A percentile compares a stretch with the other conserved stretches of the same genome.
phyloP scores from a whole-genome alignment of 495 filamentous ascomycete genomes.

The Aspergillus campestris region DNA sequence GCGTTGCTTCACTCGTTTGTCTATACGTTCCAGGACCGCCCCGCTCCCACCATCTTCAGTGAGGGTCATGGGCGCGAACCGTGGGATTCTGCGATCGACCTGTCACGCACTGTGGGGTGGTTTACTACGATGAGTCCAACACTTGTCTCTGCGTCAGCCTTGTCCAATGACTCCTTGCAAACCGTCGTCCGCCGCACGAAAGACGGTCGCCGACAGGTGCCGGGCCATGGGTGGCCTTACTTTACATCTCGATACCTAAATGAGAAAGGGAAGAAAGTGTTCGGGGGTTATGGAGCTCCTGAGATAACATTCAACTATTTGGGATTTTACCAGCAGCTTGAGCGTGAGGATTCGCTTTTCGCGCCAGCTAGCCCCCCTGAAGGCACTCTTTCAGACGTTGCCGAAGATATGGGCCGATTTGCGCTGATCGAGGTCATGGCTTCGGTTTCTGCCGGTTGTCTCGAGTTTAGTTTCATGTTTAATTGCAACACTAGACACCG shows the following conservation, averaged over 20 bases:
- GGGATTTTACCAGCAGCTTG: slow-evolving; percentile 40
- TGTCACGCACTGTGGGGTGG: slow-evolving; percentile 38
- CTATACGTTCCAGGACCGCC: too few relatives aligned
- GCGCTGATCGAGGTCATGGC: not conserved
- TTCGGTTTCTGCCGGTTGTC: not conserved
- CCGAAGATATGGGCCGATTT: not conserved
- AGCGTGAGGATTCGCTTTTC: slow-evolving; percentile 42
- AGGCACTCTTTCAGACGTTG: too few relatives aligned
- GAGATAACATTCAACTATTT: slow-evolving; percentile 53
- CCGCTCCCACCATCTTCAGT: too few relatives aligned
- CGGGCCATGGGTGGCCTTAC: slow-evolving; percentile 18
- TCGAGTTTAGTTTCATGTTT: not conserved
- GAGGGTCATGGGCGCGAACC: too few relatives aligned
- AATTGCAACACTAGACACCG: not conserved
- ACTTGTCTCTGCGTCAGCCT: slow-evolving; percentile 3
- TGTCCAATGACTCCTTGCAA: not conserved
- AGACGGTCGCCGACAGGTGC: slow-evolving; percentile 8
- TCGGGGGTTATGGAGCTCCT: slow-evolving; percentile 50
- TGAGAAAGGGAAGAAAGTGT: too few relatives aligned
- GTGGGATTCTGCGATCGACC: slow-evolving; percentile 23
- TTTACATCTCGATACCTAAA: slow-evolving; percentile 24
- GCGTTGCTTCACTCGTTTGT: not conserved
- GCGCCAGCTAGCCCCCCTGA: too few relatives aligned
- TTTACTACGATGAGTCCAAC: slow-evolving; percentile 31
- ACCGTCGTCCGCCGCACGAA: slow-evolving; percentile 8